These are phyloP conservation scores for Daucus carota DNA, from an alignment of 129 eudicot genomes.

Conservation along the genomic window DNA sequence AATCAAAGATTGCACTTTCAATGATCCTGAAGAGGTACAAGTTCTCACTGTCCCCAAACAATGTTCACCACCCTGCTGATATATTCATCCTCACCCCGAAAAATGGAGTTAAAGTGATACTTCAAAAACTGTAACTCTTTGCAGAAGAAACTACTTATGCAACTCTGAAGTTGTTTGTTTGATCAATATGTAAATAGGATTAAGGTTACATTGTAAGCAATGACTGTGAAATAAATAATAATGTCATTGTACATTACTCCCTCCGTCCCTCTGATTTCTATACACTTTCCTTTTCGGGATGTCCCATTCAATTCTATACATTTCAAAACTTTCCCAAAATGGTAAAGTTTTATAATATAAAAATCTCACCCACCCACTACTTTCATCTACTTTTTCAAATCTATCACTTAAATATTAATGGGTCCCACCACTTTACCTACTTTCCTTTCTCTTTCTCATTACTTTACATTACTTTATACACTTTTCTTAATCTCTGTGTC, in stretches of 20 bases:
- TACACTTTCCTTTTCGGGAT: too few species aligned
- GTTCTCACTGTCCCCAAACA: constrained; percentile 6
- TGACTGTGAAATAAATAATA: background rate
- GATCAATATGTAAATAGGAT: background rate
- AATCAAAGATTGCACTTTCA: constrained; percentile 13
- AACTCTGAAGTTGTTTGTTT: background rate
- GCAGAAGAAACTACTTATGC: background rate
- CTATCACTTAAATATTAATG: too few species aligned
- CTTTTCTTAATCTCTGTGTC: too few species aligned
- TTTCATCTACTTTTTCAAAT: too few species aligned
- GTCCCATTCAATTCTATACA: too few species aligned
- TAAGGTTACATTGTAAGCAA: background rate
- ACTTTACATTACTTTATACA: too few species aligned
- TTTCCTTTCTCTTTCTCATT: too few species aligned
- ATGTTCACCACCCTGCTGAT: constrained; percentile 2
- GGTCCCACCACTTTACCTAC: too few species aligned
- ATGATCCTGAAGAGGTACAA: constrained; percentile 13
- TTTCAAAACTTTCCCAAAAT: too few species aligned
- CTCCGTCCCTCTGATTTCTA: too few species aligned
- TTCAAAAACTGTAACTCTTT: background rate
- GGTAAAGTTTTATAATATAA: too few species aligned
- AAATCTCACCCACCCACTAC: too few species aligned
- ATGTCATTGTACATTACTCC: background rate
- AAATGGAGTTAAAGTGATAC: constrained; percentile 11
- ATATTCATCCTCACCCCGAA: constrained; percentile 2